A percentile compares a stretch with the other conserved stretches of the same genome.
Conservation (phyloP, 345 rosid genomes). For the Ceriops zippeliana region DNA sequence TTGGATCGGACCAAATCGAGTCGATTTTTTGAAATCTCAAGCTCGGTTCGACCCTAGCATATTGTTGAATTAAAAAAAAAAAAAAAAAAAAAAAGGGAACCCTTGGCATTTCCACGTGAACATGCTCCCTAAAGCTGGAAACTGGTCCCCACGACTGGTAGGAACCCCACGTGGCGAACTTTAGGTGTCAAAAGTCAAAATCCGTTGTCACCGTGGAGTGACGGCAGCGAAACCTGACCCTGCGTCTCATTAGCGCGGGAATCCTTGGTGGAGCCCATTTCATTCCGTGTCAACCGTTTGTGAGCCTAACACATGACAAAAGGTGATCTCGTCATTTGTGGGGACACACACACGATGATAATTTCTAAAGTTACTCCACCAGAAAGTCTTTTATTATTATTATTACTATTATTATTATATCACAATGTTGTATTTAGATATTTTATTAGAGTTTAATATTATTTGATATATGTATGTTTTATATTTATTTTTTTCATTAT, state of each 20-base stretch:
- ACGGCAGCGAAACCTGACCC: constrained; percentile 25
- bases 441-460: background rate
- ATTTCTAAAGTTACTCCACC: background rate
- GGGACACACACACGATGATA: background rate
- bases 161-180: constrained; percentile 4
- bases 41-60: too few species aligned
- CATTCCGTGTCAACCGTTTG: constrained; percentile 41
- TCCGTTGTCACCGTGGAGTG: constrained; percentile 1
- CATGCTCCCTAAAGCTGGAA: too few species aligned
- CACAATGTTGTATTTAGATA: background rate
- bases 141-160: too few species aligned
- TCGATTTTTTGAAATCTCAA: too few species aligned
- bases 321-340: constrained; percentile 22
- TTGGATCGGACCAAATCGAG: too few species aligned
- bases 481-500: too few species aligned
- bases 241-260: constrained; percentile 14
- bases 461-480: too few species aligned
- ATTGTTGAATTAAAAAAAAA: too few species aligned
- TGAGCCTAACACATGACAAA: constrained; percentile 16
- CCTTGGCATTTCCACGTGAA: too few species aligned
- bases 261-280: constrained; percentile 4
- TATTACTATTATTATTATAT: too few species aligned
- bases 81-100: too few species aligned
- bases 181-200: background rate
- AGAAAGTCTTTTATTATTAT: too few species aligned